These are phyloP conservation scores for Cucumis hystrix DNA, from an alignment of 306 rosid species.

Conservation along the genomic window DNA sequence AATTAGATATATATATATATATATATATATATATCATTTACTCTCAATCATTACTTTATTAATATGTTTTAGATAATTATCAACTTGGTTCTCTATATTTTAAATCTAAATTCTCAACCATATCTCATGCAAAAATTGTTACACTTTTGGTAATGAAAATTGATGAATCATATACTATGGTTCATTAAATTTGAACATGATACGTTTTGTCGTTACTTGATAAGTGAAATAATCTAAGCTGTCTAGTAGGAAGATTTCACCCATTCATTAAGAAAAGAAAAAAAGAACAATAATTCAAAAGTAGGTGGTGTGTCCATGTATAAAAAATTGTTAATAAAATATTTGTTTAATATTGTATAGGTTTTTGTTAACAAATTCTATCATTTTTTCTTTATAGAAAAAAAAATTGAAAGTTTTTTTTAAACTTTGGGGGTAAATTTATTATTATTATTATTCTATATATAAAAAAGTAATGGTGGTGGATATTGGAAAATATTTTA, in stretches of 20 bases:
- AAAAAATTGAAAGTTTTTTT: too few relatives aligned
- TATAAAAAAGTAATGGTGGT: too few relatives aligned
- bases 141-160: not conserved
- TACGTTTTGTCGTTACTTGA: not conserved
- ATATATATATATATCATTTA: too few relatives aligned
- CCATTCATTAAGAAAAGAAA: not conserved
- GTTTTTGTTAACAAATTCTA: too few relatives aligned
- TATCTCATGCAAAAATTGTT: not conserved
- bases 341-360: not conserved
- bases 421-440: too few relatives aligned
- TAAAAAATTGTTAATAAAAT: not conserved
- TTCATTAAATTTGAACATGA: not conserved
- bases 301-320: not conserved
- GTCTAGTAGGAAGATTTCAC: not conserved
- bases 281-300: not conserved
- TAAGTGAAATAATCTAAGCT: not conserved
- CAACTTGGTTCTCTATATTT: not conserved
- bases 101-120: not conserved
- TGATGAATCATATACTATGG: not conserved
- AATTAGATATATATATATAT: too few relatives aligned
- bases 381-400: too few relatives aligned
- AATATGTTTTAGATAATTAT: not conserved
- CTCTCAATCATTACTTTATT: not conserved
- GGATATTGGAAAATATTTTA: too few relatives aligned
- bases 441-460: too few relatives aligned